Base-by-base conservation (phyloP, 1,284 basidiomycete species). In the Naganishia sp. region DNA sequence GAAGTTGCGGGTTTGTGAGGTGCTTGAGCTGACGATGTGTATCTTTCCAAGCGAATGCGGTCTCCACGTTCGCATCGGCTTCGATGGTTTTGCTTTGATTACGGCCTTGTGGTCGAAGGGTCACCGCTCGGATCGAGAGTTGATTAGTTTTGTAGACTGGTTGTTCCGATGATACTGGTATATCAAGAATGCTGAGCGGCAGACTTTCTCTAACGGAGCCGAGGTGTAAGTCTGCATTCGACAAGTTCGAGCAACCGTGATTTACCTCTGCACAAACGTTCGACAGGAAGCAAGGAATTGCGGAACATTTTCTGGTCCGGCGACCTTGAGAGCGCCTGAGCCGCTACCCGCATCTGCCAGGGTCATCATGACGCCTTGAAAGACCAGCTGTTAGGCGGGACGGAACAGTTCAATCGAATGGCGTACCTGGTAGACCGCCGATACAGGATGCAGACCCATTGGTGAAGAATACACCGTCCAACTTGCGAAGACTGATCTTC, bases 291-390 rank as follows among this genome's bases (percentile, higher is more conserved):
- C 89, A 45, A 94, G 74, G 61, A 83, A 84, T 73, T 93, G 90
- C 23, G 83, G 76, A 23, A 89, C 77, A 28, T 90, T 90, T 7
- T 83, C 83, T 0, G 92, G 92, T 6, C 92, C 93, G 41, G 86
- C 80, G 23, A 94, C 74, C 32, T 85, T 79, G 42, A 94, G 66
- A 13, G 39, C 32, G 15, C 50, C 50, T 47, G 83, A 80, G 31
- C 80, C 77, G 45, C 86, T 84, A 0, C 84, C 84, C 1, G 85
- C 84, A 77, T 94, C 92, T 6, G 90, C 89, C 68, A 90, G 82
- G 1, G 87, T 87, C 92, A 95, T 93, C 50, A 93, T 74, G 18
- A 92, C 76, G 2, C 92, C 92, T 89, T 72, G 39, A 31, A 67
- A 61, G 64, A 18, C 18, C 17, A 2, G 23, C 18, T 21, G 23